Evolutionary conservation across 1,284 basidiomycete genomes (phyloP).

Genomic region (Inonotus hispidus): DNA sequence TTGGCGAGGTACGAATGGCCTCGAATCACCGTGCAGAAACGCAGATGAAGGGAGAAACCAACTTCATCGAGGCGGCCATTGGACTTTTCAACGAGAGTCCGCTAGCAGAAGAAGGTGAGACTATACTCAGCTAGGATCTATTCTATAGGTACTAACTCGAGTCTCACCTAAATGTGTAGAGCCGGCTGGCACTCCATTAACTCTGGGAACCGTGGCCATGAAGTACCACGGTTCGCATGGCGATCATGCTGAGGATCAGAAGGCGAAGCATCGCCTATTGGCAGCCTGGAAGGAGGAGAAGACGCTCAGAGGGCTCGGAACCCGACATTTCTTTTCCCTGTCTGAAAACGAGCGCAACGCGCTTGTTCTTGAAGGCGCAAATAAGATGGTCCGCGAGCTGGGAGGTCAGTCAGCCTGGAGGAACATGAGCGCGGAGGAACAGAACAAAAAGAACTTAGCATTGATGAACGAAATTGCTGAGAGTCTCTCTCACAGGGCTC

Average conservation of each 20-base stretch:
- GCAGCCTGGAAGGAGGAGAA: slow-evolving; percentile 21
- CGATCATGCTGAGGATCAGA: slow-evolving; percentile 11
- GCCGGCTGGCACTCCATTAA: neutral
- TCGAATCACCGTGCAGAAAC: neutral
- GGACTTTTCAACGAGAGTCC: neutral
- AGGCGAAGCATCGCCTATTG: slow-evolving; percentile 16
- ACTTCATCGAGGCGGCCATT: neutral
- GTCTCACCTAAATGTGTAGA: neutral
- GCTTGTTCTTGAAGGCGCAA: neutral
- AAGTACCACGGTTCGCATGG: neutral
- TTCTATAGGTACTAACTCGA: no score
- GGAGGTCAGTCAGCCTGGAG: slow-evolving; percentile 15
- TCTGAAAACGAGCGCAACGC: neutral
- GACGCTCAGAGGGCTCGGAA: slow-evolving; percentile 16
- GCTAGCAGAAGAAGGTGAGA: neutral
- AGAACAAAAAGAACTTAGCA: neutral
- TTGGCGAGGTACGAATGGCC: neutral
- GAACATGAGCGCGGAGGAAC: slow-evolving; percentile 13
- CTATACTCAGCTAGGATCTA: no score
- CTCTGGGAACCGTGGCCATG: neutral
- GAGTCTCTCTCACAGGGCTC: slow-evolving; percentile 20
- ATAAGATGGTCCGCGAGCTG: neutral
- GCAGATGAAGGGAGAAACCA: neutral
- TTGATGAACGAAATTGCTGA: slow-evolving; percentile 4
- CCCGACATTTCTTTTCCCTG: slow-evolving; percentile 2